Evolutionary conservation across 257 asterid species (phyloP).

Genomic region (Nicotiana tabacum): DNA sequence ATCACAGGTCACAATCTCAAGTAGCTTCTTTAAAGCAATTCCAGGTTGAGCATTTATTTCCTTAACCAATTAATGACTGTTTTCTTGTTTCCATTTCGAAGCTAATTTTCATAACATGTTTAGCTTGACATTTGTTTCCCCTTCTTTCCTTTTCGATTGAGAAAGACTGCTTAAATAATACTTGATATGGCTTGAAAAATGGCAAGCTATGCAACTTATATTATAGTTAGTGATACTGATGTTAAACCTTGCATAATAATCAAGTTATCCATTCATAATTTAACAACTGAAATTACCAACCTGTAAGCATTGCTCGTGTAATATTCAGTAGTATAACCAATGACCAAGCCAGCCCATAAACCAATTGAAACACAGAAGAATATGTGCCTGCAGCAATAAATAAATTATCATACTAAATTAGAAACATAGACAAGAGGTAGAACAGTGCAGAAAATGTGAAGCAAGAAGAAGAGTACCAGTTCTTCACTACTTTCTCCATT

Average conservation of each 20-base stretch:
- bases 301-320: constrained; percentile 57
- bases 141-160: background rate
- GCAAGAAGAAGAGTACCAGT: constrained; percentile 27
- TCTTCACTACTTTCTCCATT: constrained; percentile 33
- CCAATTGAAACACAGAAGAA: constrained; percentile 55
- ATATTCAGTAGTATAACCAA: constrained; percentile 52
- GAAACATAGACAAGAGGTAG: background rate
- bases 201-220: background rate
- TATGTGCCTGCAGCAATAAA: constrained; percentile 39
- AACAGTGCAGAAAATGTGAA: background rate
- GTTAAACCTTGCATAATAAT: background rate
- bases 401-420: background rate
- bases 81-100: background rate
- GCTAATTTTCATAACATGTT: background rate
- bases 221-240: background rate
- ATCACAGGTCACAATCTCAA: background rate
- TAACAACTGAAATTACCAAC: constrained; percentile 10
- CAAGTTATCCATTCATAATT: background rate
- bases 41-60: background rate
- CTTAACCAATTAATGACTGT: background rate
- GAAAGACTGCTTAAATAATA: background rate
- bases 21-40: background rate
- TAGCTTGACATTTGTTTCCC: background rate
- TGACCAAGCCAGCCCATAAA: constrained; percentile 58
- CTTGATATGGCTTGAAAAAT: background rate